Base-by-base conservation (phyloP, 495 filamentous ascomycete genomes). In the Xylaria acuta region DNA sequence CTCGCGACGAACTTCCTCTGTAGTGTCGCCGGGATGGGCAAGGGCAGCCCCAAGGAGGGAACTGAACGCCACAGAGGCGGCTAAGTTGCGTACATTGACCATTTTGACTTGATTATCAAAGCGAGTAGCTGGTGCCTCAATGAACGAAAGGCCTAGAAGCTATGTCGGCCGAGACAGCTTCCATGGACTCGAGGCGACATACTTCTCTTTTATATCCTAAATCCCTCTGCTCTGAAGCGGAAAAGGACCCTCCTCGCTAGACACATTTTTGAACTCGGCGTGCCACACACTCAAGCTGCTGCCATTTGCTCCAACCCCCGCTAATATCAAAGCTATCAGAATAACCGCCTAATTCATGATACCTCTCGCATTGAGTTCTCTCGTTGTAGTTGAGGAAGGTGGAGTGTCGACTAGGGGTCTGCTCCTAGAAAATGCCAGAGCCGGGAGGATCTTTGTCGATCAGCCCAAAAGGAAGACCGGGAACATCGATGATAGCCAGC, bases 1-100 rank as follows among this genome's bases (percentile, higher is more conserved):
- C 56, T 81, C 78, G 63, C 79, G 73, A 22, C 78, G 76, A 53
- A 81, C 73, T 7, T 82, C 78, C 45, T 81, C 81, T 43, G 76
- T 62, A 41, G 72, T 76, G 14, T 82, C 82, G 8, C 82, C 81
- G 11, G 82, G 80, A 59, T 84, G 83, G 45, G 82, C 81, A 47
- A 80, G 25, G 3, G 65, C 69, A 25, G 77, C 75, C 72, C 75
- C 70, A 30, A 80, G 68, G 62, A 80, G 69, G 56, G 72, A 73
- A 34, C 67, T 73, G 5, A 60, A 70, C 71, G 75, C 78, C 71
- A 79, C 49, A 32, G 75, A 75, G 75, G 76, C 78, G 41, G 78
- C 67, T 64, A 78, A 56, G 25, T 64, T 60, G 30, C 66, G 73
- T 40, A 78, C 41, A 69, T 75, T 74, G 60, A 77, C 73, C 77